Evolutionary conservation across 345 rosid species (phyloP).

Genomic region (Salix caprea): DNA sequence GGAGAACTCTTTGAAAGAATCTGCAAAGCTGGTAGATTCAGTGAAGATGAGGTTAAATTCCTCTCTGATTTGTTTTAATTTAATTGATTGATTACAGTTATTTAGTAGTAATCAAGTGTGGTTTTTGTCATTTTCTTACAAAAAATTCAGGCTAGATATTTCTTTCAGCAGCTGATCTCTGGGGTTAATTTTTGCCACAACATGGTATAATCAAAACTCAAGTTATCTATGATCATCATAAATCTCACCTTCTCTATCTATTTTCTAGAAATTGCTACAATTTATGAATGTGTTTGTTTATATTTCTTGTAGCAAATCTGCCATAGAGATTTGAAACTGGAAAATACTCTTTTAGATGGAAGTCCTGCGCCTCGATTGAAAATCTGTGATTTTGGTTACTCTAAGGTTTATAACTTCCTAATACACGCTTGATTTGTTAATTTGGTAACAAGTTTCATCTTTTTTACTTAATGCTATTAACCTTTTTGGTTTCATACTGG

Average conservation of each 20-base stretch:
- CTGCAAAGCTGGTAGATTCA: constrained; percentile 26
- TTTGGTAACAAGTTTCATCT: neutral
- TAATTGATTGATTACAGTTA: neutral
- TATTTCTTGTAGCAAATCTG: constrained; percentile 64
- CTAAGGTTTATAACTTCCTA: constrained; percentile 46
- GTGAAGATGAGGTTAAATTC: constrained; percentile 20
- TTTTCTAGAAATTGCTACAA: neutral
- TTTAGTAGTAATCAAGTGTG: neutral
- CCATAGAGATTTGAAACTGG: constrained; percentile 90
- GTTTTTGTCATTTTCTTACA: neutral
- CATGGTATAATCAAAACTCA: constrained; percentile 41
- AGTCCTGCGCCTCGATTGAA: constrained; percentile 88
- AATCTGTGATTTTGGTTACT: constrained; percentile 93
- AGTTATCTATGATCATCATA: neutral
- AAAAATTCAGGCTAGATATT: constrained; percentile 66
- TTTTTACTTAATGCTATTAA: neutral
- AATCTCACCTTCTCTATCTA: neutral
- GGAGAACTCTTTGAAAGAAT: constrained; percentile 24
- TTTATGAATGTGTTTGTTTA: neutral
- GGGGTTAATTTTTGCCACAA: constrained; percentile 79
- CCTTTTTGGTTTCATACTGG: neutral
- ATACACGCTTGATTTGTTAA: neutral
- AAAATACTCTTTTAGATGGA: constrained; percentile 88
- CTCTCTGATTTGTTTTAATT: neutral
- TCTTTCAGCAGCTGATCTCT: constrained; percentile 87